Evolutionary conservation across 768 basidiomycete genomes (phyloP).

Genomic region (Leccinum barrowsii): DNA sequence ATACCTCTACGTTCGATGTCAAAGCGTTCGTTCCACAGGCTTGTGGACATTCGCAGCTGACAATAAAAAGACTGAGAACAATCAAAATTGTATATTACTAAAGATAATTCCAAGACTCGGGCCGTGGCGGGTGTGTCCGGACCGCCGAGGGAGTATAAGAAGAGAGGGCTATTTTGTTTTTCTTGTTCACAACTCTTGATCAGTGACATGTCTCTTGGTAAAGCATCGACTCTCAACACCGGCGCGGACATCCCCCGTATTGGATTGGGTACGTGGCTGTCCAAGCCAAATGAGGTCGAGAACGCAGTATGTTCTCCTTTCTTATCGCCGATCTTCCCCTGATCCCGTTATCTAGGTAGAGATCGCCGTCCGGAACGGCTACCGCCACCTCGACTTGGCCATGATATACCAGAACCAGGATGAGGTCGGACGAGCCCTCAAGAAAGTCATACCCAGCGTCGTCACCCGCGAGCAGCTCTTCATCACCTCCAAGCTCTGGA

Average conservation of each 20-base stretch:
- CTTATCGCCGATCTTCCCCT: background rate
- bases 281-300: constrained; percentile 73
- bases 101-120: background rate
- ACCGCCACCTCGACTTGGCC: constrained; percentile 84
- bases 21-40: background rate
- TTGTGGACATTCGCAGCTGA: no score
- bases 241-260: constrained; percentile 66
- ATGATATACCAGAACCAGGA: constrained; percentile 78
- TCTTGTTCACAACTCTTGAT: no score
- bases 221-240: constrained; percentile 38
- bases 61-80: no score
- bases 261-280: constrained; percentile 82
- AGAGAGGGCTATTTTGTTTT: background rate
- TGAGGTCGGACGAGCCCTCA: constrained; percentile 70
- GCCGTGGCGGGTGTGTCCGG: constrained; percentile 9
- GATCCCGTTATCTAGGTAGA: constrained; percentile 51
- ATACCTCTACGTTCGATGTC: background rate
- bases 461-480: constrained; percentile 80
- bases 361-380: constrained; percentile 69
- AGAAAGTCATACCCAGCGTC: constrained; percentile 72
- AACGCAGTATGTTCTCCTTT: constrained; percentile 46
- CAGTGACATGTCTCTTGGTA: constrained; percentile 34
- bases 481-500: constrained; percentile 84
- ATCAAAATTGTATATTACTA: no score
- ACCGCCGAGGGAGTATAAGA: constrained; percentile 5